A percentile compares a stretch with the other conserved stretches of the same genome.
Evolutionary conservation across 345 rosid genomes (phyloP).

Genomic region (Euphorbia tirucalli): DNA sequence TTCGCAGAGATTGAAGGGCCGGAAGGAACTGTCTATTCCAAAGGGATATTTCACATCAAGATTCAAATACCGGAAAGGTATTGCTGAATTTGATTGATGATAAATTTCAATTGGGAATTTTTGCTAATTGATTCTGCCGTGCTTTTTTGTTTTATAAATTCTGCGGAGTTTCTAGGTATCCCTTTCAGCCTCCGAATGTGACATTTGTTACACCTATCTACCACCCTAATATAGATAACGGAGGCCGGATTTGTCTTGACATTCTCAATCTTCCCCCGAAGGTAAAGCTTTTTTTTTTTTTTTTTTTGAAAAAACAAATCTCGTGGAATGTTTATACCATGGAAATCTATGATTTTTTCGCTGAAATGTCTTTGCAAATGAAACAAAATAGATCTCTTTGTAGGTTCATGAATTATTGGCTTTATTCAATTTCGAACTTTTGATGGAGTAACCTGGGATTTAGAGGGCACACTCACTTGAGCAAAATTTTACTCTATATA

Average conservation of each 20-base stretch:
- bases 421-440: not conserved
- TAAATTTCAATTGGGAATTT: not conserved
- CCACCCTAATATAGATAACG: conserved; percentile 77
- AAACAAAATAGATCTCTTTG: not conserved
- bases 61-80: conserved; percentile 82
- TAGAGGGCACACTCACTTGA: not conserved
- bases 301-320: too few species aligned
- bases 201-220: conserved; percentile 71
- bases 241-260: conserved; percentile 91
- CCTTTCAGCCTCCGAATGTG: conserved; percentile 87
- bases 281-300: conserved; percentile 31
- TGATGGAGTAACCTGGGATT: not conserved
- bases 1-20: conserved; percentile 63
- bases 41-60: conserved; percentile 60
- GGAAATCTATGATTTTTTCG: not conserved
- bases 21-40: conserved; percentile 68
- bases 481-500: not conserved
- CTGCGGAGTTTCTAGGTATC: conserved; percentile 43
- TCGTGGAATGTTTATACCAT: not conserved
- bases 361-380: not conserved
- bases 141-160: not conserved
- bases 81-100: not conserved
- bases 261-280: conserved; percentile 89
- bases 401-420: not conserved
- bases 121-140: not conserved